Evolutionary conservation across 208 protist genomes (phyloP).

Genomic region (Wallacemonas rigidus): DNA sequence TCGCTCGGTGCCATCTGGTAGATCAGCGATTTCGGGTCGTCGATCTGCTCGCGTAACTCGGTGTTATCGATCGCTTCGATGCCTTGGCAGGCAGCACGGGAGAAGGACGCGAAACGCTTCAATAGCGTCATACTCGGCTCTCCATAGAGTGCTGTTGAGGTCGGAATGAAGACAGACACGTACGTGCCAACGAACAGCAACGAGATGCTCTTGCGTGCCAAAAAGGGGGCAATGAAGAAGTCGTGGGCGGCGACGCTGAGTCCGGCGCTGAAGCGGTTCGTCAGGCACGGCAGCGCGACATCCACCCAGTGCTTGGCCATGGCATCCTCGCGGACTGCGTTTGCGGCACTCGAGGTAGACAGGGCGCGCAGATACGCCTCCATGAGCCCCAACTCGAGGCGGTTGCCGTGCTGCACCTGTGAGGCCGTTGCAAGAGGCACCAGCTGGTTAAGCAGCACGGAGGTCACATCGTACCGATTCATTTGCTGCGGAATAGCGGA

Average conservation of each 20-base stretch:
- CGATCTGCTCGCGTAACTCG: constrained; percentile 37
- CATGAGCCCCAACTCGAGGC: constrained; percentile 55
- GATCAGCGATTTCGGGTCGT: constrained; percentile 30
- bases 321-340: constrained; percentile 50
- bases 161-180: constrained; percentile 57
- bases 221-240: constrained; percentile 67
- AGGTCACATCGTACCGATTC: constrained; percentile 27
- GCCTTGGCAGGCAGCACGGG: constrained; percentile 53
- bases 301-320: constrained; percentile 77
- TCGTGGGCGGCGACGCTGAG: constrained; percentile 62
- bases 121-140: constrained; percentile 53
- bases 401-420: constrained; percentile 26
- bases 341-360: constrained; percentile 54
- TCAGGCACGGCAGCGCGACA: constrained; percentile 46
- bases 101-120: constrained; percentile 63
- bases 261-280: constrained; percentile 41
- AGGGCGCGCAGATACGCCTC: constrained; percentile 74
- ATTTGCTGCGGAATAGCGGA: constrained; percentile 39
- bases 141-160: constrained; percentile 34
- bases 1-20: constrained; percentile 1
- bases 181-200: constrained; percentile 82
- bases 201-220: constrained; percentile 54
- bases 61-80: constrained; percentile 62
- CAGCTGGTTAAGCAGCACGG: constrained; percentile 25
- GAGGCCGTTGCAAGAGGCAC: constrained; percentile 27